Base-by-base conservation (phyloP, 495 filamentous ascomycete species). In the Physcia stellaris region DNA sequence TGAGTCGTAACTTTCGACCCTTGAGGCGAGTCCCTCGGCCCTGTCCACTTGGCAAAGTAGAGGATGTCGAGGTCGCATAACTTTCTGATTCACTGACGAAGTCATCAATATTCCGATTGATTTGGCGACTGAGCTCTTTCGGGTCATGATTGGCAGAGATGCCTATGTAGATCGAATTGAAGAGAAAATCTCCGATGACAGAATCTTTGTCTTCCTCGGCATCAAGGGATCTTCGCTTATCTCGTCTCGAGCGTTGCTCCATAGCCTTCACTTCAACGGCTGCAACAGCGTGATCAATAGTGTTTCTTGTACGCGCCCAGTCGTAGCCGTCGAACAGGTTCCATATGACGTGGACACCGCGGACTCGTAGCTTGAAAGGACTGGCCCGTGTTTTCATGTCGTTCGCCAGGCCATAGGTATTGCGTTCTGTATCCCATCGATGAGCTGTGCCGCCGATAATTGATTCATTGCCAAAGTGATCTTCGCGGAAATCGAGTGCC, bases 321-420 rank as follows among this genome's bases (percentile, higher is more conserved):
- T 99, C 92, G 53, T 93, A 99, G 4, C 92, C 92, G 60, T 99
- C 92, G 54, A 86, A 94, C 2, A 99, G 63, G 54, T 99, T 94
- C 92, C 92, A 99, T 44, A 96, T 93, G 32, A 94, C 63, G 54
- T 96, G 83, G 11, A 92, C 76, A 55, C 94, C 86, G 4, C 83
- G 75, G 12, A 95, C 68, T 23, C 74, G 71, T 6, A 96, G 63
- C 42, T 75, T 74, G 17, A 96, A 63, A 11, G 90, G 88, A 45
- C 78, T 83, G 34, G 63, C 58, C 21, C 64, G 66, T n/a, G 77
- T 55, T 43, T 77, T 79, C 7, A 60, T 53, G 24, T 77, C 70
- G 41, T 80, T 76, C 6, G 65, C 59, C 9, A 72, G 62, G 21
- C 79, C 77, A 46, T 88, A 88, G 0, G 69, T 73, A 44, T 86